phyloP scores from a whole-genome alignment of 768 basidiomycete species.

The Russula brevipes region DNA sequence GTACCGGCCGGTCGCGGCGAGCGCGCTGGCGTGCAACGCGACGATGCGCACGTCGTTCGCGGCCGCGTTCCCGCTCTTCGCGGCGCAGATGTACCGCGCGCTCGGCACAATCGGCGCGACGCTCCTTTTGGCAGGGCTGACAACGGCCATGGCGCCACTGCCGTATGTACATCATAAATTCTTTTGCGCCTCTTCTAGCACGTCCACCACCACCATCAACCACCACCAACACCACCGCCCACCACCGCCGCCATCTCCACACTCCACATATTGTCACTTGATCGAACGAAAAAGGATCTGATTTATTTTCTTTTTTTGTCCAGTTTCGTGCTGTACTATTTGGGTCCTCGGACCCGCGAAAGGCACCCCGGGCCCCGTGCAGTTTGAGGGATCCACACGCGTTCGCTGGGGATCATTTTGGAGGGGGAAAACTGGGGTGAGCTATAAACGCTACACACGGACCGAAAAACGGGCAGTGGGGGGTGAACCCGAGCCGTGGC shows the following conservation, averaged over 20 bases:
- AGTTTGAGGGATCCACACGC: background rate
- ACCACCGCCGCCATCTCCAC: background rate
- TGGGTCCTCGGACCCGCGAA: background rate
- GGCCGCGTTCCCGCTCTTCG: conserved; percentile 39
- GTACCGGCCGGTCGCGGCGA: conserved; percentile 48
- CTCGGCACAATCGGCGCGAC: conserved; percentile 38
- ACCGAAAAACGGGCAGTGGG: background rate
- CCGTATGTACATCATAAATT: conserved; percentile 41
- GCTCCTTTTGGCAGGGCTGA: conserved; percentile 39
- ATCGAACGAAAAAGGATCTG: background rate
- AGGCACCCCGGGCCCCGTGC: background rate
- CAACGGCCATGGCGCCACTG: conserved; percentile 37
- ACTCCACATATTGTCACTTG: background rate
- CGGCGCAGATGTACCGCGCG: conserved; percentile 36
- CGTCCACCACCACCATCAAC: background rate
- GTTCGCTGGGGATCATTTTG: background rate
- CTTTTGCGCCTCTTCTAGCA: background rate
- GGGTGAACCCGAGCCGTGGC: background rate
- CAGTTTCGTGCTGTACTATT: conserved; percentile 2
- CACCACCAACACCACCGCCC: background rate
- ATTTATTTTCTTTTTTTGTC: background rate
- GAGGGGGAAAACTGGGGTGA: background rate
- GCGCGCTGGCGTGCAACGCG: conserved; percentile 63
- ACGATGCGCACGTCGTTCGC: conserved; percentile 40
- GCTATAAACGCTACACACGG: background rate